phyloP scores from a whole-genome alignment of 306 rosid species.

The Hippophae rhamnoides region DNA sequence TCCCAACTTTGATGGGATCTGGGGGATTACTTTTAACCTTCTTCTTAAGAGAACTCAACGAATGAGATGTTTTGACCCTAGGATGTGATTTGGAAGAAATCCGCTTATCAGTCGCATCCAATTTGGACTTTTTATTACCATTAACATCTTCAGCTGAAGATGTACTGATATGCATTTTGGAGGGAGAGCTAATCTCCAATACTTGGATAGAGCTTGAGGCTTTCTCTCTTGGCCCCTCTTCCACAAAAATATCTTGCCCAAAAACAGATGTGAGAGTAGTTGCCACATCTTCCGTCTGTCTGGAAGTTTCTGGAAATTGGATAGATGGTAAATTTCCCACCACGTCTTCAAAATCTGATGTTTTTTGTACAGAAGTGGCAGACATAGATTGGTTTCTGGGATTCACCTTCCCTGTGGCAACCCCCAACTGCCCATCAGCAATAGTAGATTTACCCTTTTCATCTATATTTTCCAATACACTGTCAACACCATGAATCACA shows the following conservation, averaged over 20 bases:
- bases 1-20: constrained; percentile 32
- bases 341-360: constrained; percentile 35
- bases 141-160: constrained; percentile 25
- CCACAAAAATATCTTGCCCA: constrained; percentile 27
- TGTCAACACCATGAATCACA: constrained; percentile 9
- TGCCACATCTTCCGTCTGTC: constrained; percentile 39
- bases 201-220: constrained; percentile 26
- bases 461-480: constrained; percentile 18
- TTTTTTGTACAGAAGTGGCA: constrained; percentile 33
- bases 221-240: constrained; percentile 33
- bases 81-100: constrained; percentile 30
- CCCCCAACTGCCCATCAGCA: constrained; percentile 24
- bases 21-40: constrained; percentile 36
- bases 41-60: constrained; percentile 41
- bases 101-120: constrained; percentile 31
- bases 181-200: constrained; percentile 22
- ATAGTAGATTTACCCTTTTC: constrained; percentile 22
- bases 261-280: constrained; percentile 29
- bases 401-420: constrained; percentile 31
- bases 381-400: constrained; percentile 31
- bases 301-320: constrained; percentile 39
- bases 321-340: constrained; percentile 24
- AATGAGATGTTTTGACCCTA: constrained; percentile 41
- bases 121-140: constrained; percentile 33
- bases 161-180: constrained; percentile 20